Conservation (phyloP, 2,329 filamentous ascomycete genomes). For the Phaeosphaeriaceae sp. region DNA sequence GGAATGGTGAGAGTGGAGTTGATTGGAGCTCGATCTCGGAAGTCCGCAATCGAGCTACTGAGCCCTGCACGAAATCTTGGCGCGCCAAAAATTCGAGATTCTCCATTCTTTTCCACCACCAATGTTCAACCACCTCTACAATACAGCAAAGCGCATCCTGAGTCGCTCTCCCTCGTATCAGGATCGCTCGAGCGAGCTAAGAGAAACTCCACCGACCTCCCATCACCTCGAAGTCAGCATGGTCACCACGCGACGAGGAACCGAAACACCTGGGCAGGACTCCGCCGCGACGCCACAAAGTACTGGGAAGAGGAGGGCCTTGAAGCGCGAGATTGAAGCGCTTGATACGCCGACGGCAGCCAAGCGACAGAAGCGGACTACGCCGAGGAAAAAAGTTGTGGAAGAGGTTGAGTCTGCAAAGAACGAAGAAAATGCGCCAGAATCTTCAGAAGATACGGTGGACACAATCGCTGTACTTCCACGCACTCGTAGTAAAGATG, state of each 20-base stretch:
- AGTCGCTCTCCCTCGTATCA: constrained; percentile 40
- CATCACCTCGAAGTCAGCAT: constrained; percentile 27
- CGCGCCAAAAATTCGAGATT: constrained; percentile 30
- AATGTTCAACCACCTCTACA: constrained; percentile 45
- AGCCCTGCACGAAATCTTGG: constrained; percentile 30
- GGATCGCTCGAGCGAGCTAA: constrained; percentile 21
- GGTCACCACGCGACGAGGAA: constrained; percentile 46
- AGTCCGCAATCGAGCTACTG: constrained; percentile 20
- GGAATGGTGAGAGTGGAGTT: neutral
- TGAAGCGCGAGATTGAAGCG: constrained; percentile 39
- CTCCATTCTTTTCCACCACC: constrained; percentile 10
- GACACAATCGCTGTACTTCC: constrained; percentile 16
- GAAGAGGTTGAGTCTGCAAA: constrained; percentile 10
- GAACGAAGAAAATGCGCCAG: constrained; percentile 12
- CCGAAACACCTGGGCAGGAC: constrained; percentile 32
- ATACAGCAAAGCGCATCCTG: constrained; percentile 38
- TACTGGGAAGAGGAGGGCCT: constrained; percentile 28
- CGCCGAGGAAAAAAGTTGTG: constrained; percentile 18
- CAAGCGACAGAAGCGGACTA: constrained; percentile 36
- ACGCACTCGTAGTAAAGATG: neutral
- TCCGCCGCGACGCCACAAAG: constrained; percentile 30
- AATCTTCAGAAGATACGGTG: constrained; percentile 14
- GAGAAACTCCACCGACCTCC: constrained; percentile 19
- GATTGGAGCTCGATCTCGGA: constrained; percentile 15
- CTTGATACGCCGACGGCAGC: constrained; percentile 37